phyloP scores from a whole-genome alignment of 1,139 yeast genomes.

The Hansenula sp. region DNA sequence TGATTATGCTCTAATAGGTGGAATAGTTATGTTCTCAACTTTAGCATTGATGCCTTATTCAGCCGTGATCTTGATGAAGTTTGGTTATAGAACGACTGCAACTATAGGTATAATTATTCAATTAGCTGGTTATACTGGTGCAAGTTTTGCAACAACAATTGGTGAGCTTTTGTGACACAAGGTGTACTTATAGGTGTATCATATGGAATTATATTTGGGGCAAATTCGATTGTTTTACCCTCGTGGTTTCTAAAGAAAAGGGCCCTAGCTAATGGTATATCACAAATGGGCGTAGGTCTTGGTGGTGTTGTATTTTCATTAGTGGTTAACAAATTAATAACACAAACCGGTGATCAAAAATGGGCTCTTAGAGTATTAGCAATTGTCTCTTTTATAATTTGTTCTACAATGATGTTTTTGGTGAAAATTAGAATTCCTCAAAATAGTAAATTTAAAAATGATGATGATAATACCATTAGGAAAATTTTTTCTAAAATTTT shows the following conservation, averaged over 20 bases:
- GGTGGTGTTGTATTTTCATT: constrained; percentile 61
- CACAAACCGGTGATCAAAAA: constrained; percentile 41
- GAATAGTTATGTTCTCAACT: constrained; percentile 47
- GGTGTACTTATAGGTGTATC: constrained; percentile 57
- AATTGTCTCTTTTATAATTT: constrained; percentile 40
- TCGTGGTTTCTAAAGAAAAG: constrained; percentile 57
- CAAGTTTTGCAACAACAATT: constrained; percentile 44
- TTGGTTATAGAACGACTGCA: constrained; percentile 32
- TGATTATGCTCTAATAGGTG: constrained; percentile 58
- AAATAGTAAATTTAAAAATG: constrained; percentile 30
- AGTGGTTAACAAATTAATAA: constrained; percentile 42
- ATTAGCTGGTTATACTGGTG: constrained; percentile 46
- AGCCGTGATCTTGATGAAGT: constrained; percentile 21
- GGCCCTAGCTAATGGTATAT: constrained; percentile 57
- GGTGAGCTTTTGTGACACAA: constrained; percentile 50
- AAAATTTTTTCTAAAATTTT: constrained; percentile 24
- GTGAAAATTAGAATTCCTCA: constrained; percentile 24
- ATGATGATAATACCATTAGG: constrained; percentile 28
- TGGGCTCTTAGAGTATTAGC: constrained; percentile 59
- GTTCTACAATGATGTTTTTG: constrained; percentile 28
- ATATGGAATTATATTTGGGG: constrained; percentile 45
- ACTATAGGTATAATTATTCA: constrained; percentile 44
- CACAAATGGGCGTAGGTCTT: constrained; percentile 59
- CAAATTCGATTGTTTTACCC: constrained; percentile 51
- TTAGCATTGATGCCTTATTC: constrained; percentile 37